phyloP scores from a whole-genome alignment of 2,329 filamentous ascomycete species.

The Tricladium varicosporioides region DNA sequence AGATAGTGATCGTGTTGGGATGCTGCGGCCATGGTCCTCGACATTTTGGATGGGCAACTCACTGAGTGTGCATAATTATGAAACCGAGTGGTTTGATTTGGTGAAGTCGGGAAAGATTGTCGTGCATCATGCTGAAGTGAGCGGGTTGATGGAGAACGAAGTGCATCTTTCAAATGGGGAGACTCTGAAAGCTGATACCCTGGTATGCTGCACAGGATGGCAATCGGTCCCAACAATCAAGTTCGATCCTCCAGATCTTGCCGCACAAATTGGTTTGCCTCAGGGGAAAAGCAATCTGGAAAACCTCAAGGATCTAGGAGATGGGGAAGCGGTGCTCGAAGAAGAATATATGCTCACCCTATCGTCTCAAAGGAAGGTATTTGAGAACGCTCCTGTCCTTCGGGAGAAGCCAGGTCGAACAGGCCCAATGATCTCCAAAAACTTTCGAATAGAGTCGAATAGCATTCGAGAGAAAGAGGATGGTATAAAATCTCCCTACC shows the following conservation, averaged over 20 bases:
- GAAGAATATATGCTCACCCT: background rate
- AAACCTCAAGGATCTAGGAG: background rate
- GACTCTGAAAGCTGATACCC: constrained; percentile 45
- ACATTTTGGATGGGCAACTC: constrained; percentile 53
- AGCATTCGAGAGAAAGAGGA: background rate
- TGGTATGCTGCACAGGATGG: constrained; percentile 61
- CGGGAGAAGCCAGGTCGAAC: background rate
- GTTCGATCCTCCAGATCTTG: constrained; percentile 48
- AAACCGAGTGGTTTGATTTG: constrained; percentile 55
- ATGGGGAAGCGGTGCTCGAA: background rate
- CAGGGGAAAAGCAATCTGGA: constrained; percentile 35
- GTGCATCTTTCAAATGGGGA: constrained; percentile 52
- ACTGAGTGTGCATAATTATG: constrained; percentile 60
- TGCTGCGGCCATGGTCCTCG: constrained; percentile 49
- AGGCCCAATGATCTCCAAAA: background rate
- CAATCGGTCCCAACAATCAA: constrained; percentile 50
- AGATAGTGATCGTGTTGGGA: background rate
- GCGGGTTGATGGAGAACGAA: constrained; percentile 41
- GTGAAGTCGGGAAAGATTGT: constrained; percentile 50
- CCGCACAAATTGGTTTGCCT: constrained; percentile 48
- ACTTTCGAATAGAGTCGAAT: background rate
- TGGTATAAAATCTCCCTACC: constrained; percentile 5
- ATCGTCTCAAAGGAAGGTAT: background rate
- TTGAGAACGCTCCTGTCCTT: background rate
- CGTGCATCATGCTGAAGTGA: constrained; percentile 53